Percentiles rank a stretch among this genome's conserved stretches.
Evolutionary conservation across 495 filamentous ascomycete genomes (phyloP).

Genomic region (Penicillium flavigenum): DNA sequence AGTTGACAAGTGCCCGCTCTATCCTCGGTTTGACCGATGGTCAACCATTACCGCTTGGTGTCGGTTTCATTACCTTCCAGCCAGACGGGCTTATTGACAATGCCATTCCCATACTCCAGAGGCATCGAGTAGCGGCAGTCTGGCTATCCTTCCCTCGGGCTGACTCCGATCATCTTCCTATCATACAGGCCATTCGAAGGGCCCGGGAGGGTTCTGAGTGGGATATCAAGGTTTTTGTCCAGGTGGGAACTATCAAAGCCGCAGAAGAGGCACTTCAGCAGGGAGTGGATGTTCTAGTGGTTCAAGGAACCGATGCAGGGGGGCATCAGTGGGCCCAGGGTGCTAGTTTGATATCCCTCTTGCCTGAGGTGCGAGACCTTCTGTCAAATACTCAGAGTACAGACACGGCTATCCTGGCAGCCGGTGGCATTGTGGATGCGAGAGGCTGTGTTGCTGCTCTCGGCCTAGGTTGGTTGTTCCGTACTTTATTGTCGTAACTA

Average conservation of each 20-base stretch:
- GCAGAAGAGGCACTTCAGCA: constrained; percentile 66
- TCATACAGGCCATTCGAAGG: constrained; percentile 37
- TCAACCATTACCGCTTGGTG: constrained; percentile 55
- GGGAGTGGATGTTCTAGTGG: constrained; percentile 69
- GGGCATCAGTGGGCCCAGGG: constrained; percentile 67
- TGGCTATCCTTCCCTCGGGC: constrained; percentile 65
- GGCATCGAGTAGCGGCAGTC: constrained; percentile 54
- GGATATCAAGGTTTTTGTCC: constrained; percentile 61
- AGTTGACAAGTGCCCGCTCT: constrained; percentile 63
- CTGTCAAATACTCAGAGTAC: constrained; percentile 28
- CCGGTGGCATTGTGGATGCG: constrained; percentile 65
- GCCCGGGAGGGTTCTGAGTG: constrained; percentile 47
- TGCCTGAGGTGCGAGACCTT: constrained; percentile 64
- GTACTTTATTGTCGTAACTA: not conserved
- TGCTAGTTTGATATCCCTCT: constrained; percentile 54
- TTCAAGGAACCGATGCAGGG: constrained; percentile 67
- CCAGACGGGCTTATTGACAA: constrained; percentile 23
- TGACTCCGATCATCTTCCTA: constrained; percentile 40
- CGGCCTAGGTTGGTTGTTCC: constrained; percentile 47
- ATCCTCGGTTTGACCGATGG: constrained; percentile 55
- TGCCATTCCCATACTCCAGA: constrained; percentile 43
- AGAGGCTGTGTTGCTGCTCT: constrained; percentile 59
- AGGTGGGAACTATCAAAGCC: constrained; percentile 66
- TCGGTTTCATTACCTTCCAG: constrained; percentile 59
- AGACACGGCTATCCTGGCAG: constrained; percentile 58